Conservation (phyloP, 108 stramenopile species). For the Pseudonitzschia multiseries region DNA sequence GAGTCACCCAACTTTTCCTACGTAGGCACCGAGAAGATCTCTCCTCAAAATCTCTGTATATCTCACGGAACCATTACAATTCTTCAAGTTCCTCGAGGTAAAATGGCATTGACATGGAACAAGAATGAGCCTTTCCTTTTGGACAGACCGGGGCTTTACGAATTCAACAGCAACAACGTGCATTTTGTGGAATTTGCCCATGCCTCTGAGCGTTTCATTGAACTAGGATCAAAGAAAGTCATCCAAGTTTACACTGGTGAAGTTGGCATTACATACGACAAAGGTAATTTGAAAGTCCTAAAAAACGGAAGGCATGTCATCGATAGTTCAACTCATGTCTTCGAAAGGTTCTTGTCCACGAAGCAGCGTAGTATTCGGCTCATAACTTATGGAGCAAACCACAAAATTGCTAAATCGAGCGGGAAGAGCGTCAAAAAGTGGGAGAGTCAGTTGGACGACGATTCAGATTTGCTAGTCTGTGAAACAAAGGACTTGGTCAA, state of each 20-base stretch:
- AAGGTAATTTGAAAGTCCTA: not conserved
- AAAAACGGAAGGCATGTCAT: not conserved
- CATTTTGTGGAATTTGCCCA: not conserved
- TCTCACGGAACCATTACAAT: conserved; percentile 31
- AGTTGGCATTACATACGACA: not conserved
- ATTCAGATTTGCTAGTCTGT: conserved; percentile 34
- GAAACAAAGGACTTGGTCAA: conserved; percentile 47
- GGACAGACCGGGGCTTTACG: conserved; percentile 34
- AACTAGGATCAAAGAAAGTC: conserved; percentile 13
- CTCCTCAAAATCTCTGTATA: conserved; percentile 21
- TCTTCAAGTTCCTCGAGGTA: conserved; percentile 30
- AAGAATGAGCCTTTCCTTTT: conserved; percentile 33
- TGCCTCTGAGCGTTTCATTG: not conserved
- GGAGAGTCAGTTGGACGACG: not conserved
- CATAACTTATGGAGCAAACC: conserved; percentile 14
- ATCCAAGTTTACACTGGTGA: not conserved
- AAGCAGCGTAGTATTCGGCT: conserved; percentile 22
- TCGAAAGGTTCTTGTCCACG: not conserved
- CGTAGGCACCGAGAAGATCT: conserved; percentile 22
- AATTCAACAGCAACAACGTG: conserved; percentile 22
- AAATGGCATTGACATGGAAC: conserved; percentile 41
- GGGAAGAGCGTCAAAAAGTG: not conserved
- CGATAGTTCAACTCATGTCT: not conserved
- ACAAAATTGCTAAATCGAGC: conserved; percentile 19
- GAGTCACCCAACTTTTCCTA: conserved; percentile 28